Evolutionary conservation across 345 rosid species (phyloP).

Genomic region (Barbarea vulgaris): DNA sequence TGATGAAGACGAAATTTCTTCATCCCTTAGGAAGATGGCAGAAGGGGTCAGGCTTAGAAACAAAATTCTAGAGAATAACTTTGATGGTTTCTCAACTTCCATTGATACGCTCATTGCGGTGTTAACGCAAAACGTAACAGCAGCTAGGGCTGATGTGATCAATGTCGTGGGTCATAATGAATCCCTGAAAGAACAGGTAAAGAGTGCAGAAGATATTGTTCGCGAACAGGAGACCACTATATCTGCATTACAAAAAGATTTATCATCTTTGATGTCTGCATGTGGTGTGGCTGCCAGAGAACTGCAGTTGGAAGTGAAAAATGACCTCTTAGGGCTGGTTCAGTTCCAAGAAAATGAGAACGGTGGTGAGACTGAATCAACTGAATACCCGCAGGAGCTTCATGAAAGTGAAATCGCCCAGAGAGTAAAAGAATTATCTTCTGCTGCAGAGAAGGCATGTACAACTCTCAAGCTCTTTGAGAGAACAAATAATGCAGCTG

Average conservation of each 20-base stretch:
- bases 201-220: conserved; percentile 50
- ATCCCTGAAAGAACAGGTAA: conserved; percentile 55
- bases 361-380: conserved; percentile 41
- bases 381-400: conserved; percentile 38
- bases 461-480: conserved; percentile 52
- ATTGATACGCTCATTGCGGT: conserved; percentile 53
- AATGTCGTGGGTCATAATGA: conserved; percentile 46
- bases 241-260: conserved; percentile 50
- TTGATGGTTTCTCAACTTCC: conserved; percentile 52
- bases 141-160: conserved; percentile 47
- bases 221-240: conserved; percentile 56
- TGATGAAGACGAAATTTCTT: conserved; percentile 50
- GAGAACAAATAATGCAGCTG: conserved; percentile 54
- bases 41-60: conserved; percentile 57
- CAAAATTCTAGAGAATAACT: conserved; percentile 50
- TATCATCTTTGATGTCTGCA: conserved; percentile 54
- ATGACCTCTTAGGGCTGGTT: conserved; percentile 51
- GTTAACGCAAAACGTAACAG: conserved; percentile 52
- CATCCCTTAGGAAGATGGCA: conserved; percentile 52
- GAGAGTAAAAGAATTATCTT: conserved; percentile 50
- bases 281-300: conserved; percentile 60
- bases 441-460: conserved; percentile 49
- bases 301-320: conserved; percentile 58
- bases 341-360: conserved; percentile 44
- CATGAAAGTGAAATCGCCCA: conserved; percentile 44